phyloP scores from a whole-genome alignment of 495 filamentous ascomycete species.

The Penicillium angulare region DNA sequence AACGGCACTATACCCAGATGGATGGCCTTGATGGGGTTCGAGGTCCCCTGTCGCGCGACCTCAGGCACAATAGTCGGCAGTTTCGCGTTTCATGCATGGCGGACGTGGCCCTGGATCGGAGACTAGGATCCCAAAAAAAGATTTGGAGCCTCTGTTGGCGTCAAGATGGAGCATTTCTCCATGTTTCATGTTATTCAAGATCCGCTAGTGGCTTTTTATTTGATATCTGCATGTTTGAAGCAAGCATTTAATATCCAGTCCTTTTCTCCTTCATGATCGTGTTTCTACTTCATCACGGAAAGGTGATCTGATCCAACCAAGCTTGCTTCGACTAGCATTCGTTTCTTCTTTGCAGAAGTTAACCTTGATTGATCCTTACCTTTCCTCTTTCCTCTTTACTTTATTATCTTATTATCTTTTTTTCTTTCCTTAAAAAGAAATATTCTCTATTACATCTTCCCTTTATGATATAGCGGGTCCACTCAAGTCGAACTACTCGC shows the following conservation, averaged over 20 bases:
- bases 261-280: conserved; percentile 25
- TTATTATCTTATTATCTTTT: neutral
- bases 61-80: conserved; percentile 29
- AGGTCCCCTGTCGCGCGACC: conserved; percentile 26
- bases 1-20: conserved; percentile 31
- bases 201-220: conserved; percentile 24
- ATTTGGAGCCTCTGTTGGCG: conserved; percentile 28
- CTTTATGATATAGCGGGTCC: neutral
- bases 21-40: conserved; percentile 17
- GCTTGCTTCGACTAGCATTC: conserved; percentile 11
- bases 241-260: conserved; percentile 46
- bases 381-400: neutral
- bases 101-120: conserved; percentile 21
- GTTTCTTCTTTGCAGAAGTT: conserved; percentile 5
- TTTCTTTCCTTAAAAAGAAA: neutral
- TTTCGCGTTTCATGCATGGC: conserved; percentile 34
- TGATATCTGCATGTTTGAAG: conserved; percentile 29
- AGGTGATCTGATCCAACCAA: conserved; percentile 8
- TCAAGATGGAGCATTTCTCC: conserved; percentile 36
- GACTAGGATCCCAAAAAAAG: conserved; percentile 33
- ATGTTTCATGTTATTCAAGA: conserved; percentile 45
- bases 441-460: too few species aligned
- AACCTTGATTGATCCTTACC: neutral
- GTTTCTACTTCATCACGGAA: conserved; percentile 12
- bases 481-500: neutral